phyloP scores from a whole-genome alignment of 78 protist species.

The Creolimax fragrantissima region DNA sequence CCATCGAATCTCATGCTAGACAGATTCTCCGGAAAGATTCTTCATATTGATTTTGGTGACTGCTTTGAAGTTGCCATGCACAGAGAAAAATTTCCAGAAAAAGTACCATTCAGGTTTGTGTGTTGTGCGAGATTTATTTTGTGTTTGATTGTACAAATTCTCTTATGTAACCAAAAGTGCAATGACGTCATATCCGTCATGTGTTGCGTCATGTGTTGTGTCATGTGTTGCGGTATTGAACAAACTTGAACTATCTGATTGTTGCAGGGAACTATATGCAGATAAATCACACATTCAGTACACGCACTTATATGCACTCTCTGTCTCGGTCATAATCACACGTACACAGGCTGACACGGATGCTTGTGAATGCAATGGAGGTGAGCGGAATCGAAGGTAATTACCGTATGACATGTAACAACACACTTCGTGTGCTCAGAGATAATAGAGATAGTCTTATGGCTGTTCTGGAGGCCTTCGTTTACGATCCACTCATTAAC shows the following conservation, averaged over 20 bases:
- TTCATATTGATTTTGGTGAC: slow-evolving; percentile 96
- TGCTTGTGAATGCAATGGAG: slow-evolving; percentile 97
- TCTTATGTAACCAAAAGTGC: too few species aligned
- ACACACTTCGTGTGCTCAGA: slow-evolving; percentile 83
- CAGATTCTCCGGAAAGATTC: slow-evolving; percentile 64
- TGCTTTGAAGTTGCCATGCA: slow-evolving; percentile 95
- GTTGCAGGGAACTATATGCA: too few species aligned
- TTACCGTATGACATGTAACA: slow-evolving; percentile 89
- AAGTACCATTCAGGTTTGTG: slow-evolving; percentile 84
- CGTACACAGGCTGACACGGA: slow-evolving; percentile 95
- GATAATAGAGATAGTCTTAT: slow-evolving; percentile 81
- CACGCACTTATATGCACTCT: too few species aligned
- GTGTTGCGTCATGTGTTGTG: too few species aligned
- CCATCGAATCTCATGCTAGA: slow-evolving; percentile 92
- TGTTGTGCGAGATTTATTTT: too few species aligned
- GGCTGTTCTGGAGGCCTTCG: slow-evolving; percentile 99
- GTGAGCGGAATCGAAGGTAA: slow-evolving; percentile 91
- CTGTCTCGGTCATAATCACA: too few species aligned
- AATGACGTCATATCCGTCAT: too few species aligned
- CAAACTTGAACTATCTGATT: too few species aligned
- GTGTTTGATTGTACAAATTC: too few species aligned
- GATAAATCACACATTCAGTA: too few species aligned
- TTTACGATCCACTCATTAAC: slow-evolving; percentile 97
- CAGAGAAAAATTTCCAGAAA: slow-evolving; percentile 95
- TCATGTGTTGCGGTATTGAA: too few species aligned